Evolutionary conservation across 345 rosid genomes (phyloP).

Genomic region (Dovyalis caffra): DNA sequence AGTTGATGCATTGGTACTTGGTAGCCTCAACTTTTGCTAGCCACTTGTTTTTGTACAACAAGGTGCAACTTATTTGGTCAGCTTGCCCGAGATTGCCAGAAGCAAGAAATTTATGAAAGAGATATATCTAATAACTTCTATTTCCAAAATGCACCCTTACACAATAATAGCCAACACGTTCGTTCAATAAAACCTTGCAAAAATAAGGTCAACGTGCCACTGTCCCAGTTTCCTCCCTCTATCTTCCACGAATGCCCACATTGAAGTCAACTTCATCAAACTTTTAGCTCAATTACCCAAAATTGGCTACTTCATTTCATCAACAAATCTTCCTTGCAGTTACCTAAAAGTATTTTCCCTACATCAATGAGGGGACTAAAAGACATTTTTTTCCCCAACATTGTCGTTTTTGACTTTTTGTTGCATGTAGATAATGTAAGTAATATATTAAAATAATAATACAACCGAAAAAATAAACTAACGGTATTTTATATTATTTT

Average conservation of each 20-base stretch:
- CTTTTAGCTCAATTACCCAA: not conserved
- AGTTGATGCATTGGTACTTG: slow-evolving; percentile 1
- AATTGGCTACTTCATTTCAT: not conserved
- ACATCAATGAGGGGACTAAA: not conserved
- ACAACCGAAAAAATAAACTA: too few species aligned
- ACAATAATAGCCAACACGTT: not conserved
- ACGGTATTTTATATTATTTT: too few species aligned
- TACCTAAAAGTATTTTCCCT: not conserved
- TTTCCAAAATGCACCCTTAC: not conserved
- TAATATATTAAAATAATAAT: too few species aligned
- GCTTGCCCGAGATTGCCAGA: slow-evolving; percentile 2
- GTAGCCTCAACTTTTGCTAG: not conserved
- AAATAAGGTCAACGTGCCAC: not conserved
- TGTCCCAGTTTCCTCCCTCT: not conserved
- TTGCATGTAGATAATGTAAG: too few species aligned
- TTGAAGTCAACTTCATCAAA: not conserved
- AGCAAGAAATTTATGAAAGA: slow-evolving; percentile 21
- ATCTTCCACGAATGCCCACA: not conserved
- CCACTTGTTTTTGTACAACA: not conserved
- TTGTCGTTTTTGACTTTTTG: too few species aligned
- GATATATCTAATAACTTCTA: not conserved
- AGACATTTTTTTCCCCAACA: too few species aligned
- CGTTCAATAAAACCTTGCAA: not conserved
- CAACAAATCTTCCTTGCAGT: not conserved
- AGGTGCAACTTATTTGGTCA: slow-evolving; percentile 10